Base-by-base conservation (phyloP, 805 yeast species). In the Candida tallmaniae region DNA sequence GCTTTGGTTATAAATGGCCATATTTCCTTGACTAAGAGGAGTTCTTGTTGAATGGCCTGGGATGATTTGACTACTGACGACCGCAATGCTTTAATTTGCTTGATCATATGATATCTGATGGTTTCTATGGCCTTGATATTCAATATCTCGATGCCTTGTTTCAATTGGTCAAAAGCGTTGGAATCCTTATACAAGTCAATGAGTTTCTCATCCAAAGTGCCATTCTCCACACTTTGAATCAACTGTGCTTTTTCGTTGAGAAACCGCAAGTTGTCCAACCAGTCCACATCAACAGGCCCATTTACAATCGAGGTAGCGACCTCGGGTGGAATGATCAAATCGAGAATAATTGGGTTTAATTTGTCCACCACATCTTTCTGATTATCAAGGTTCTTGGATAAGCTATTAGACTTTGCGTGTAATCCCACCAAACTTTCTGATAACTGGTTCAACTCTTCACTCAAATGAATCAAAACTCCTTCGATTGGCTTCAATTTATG, bases 271-370 rank as follows among this genome's bases (percentile, higher is more conserved):
- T 79, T 77, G 30, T 80, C 87, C 14, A 74, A 60, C 95, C 96
- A 88, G 7, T 58, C 50, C 2, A 63, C 58, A 40, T 72, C 67
- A 8, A 89, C 62, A 8, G 74, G 75, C 14, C 77, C 88, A 26
- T 64, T 64, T 2, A 76, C 47, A 1, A 90, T 65, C 5, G 79
- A 73, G 36, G 63, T 60, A 5, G 84, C 74, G 2, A 83, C 65
- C 1, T 73, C 73, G 0, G 96, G 93, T 0, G 96, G 84, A 6
- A 89, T 74, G 39, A 83, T 64, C 23, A 84, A 62, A 44, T 84
- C 89, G 24, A 82, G 71, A 1, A 88, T 79, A n/a, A 85, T 61
- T 0, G 95, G 95, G 13, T 83, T 76, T 37, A 88, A 70, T 33
- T 66, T 66, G 16, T 62, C 68, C 4, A 57, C 56, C 10, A 57